A percentile compares a stretch with the other conserved stretches of the same genome.
These are phyloP conservation scores for Poa annua DNA, from an alignment of 176 grass and related monocot species.

Conservation along the genomic window DNA sequence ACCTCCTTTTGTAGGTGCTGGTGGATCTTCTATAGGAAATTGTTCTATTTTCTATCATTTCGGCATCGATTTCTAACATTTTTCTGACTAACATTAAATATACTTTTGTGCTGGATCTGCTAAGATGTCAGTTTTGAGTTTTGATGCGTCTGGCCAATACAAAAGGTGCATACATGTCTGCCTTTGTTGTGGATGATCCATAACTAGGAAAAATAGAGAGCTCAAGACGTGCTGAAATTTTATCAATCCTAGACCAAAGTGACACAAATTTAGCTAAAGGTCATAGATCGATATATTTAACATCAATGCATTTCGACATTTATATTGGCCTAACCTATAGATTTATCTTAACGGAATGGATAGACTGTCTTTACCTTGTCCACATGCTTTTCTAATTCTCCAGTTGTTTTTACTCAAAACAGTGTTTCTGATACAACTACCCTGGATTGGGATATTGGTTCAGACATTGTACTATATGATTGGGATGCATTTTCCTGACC, in stretches of 20 bases:
- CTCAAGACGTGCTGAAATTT: slow-evolving; percentile 7
- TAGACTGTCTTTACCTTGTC: slow-evolving; percentile 2
- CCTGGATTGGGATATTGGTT: slow-evolving; percentile 2
- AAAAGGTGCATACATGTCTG: background rate
- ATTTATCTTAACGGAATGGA: background rate
- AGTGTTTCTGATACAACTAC: background rate
- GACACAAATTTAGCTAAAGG: background rate
- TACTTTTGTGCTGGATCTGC: background rate
- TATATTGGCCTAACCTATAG: background rate
- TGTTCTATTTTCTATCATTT: background rate
- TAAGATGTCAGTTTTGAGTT: slow-evolving; percentile 1
- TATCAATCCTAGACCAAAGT: background rate
- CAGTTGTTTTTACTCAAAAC: background rate
- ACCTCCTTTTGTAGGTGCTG: slow-evolving; percentile 8
- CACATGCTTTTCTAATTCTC: background rate
- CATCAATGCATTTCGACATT: too few relatives aligned
- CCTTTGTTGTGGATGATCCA: background rate
- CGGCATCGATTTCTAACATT: background rate
- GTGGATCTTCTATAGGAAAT: background rate
- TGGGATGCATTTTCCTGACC: background rate
- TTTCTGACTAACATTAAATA: background rate
- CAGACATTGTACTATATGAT: too few relatives aligned
- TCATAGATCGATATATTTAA: background rate
- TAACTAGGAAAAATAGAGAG: background rate
- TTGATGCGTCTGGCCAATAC: background rate